These are phyloP conservation scores for Beta macrorhiza DNA, from an alignment of 179 eudicot genomes.

Conservation along the genomic window DNA sequence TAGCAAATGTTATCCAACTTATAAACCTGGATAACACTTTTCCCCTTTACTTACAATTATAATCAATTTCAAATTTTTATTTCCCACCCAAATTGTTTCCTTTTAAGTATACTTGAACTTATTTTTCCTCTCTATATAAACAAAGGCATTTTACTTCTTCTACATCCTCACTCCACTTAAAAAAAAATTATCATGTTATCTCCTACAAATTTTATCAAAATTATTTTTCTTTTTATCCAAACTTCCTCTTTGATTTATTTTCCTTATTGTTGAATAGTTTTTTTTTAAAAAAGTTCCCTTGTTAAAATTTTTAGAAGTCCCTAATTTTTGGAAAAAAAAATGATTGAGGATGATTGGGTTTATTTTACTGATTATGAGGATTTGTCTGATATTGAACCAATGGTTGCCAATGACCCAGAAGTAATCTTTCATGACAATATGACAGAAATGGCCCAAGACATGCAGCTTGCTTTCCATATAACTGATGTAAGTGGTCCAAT, in stretches of 20 bases:
- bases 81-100: background rate
- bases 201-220: background rate
- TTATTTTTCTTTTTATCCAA: background rate
- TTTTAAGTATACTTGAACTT: background rate
- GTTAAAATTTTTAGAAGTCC: background rate
- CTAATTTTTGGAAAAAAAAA: background rate
- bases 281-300: no score
- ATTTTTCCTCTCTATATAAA: background rate
- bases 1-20: no score
- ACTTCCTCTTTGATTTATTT: background rate
- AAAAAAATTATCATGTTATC: background rate
- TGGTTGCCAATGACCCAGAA: background rate
- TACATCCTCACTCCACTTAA: background rate
- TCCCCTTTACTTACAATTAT: no score
- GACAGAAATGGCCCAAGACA: background rate
- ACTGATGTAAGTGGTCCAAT: background rate
- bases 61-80: background rate
- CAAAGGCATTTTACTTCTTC: background rate
- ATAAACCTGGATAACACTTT: background rate
- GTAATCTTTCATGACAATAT: background rate
- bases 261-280: no score
- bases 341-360: background rate
- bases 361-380: background rate
- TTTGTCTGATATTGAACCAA: constrained; percentile 13
- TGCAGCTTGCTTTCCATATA: background rate